Percentiles rank a stretch among this genome's conserved stretches.
These are phyloP conservation scores for Colletotrichum aenigma DNA, from an alignment of 2,329 filamentous ascomycete genomes.

Conservation along the genomic window DNA sequence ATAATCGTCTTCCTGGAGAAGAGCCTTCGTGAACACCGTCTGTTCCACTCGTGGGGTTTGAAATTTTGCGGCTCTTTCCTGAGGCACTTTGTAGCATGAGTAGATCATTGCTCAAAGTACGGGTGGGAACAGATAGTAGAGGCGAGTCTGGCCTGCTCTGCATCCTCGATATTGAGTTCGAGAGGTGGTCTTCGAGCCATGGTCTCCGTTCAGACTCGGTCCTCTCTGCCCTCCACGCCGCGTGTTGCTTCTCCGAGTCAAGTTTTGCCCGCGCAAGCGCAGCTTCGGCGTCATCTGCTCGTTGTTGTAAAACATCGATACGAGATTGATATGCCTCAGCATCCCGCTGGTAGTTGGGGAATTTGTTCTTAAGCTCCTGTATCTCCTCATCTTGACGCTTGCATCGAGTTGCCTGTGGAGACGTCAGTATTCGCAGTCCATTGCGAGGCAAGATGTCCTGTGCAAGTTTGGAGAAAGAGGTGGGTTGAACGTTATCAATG, in stretches of 20 bases:
- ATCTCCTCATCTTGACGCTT: slow-evolving; percentile 82
- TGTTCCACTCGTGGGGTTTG: slow-evolving; percentile 55
- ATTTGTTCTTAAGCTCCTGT: slow-evolving; percentile 68
- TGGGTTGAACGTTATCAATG: background rate
- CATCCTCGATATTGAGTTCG: slow-evolving; percentile 43
- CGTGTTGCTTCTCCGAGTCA: slow-evolving; percentile 56
- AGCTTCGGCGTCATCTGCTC: slow-evolving; percentile 69
- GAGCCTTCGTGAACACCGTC: slow-evolving; percentile 42
- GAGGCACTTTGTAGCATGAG: slow-evolving; percentile 32
- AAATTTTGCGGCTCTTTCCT: slow-evolving; percentile 47
- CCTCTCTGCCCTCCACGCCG: slow-evolving; percentile 45
- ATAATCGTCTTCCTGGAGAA: slow-evolving; percentile 51
- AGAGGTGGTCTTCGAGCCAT: slow-evolving; percentile 56
- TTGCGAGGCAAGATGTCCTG: background rate
- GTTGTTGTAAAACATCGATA: slow-evolving; percentile 65
- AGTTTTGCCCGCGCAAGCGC: slow-evolving; percentile 61
- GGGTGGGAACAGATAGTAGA: slow-evolving; percentile 48
- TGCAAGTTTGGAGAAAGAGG: background rate
- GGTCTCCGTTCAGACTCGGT: slow-evolving; percentile 45
- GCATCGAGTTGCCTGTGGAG: slow-evolving; percentile 60
- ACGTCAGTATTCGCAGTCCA: slow-evolving; percentile 26
- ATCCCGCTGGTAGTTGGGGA: slow-evolving; percentile 70
- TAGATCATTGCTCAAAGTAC: slow-evolving; percentile 61
- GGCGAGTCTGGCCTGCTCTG: slow-evolving; percentile 61
- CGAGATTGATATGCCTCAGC: slow-evolving; percentile 63